These are phyloP conservation scores for Tribonema minus DNA, from an alignment of 108 stramenopile species.

Conservation along the genomic window DNA sequence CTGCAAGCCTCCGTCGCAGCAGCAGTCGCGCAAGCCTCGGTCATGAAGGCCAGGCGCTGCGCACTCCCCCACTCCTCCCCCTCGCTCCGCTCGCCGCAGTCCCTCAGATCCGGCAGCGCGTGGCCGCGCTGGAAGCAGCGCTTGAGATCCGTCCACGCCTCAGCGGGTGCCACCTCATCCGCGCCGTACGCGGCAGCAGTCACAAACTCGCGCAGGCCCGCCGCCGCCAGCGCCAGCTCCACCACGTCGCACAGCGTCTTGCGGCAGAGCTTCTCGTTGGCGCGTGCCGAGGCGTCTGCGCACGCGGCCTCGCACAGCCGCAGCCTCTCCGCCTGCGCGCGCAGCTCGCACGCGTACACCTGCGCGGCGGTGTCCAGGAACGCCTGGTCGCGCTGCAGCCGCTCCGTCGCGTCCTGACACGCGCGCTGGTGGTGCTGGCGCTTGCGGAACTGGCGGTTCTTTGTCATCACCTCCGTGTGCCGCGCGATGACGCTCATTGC, in stretches of 20 bases:
- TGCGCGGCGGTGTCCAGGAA: conserved; percentile 7
- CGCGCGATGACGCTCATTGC: neutral
- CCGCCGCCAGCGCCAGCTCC: conserved; percentile 14
- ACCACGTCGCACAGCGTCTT: conserved; percentile 11
- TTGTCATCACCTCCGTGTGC: conserved; percentile 33
- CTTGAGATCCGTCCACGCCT: no score
- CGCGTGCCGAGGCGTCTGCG: neutral
- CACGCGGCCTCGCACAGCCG: neutral
- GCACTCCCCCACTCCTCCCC: no score
- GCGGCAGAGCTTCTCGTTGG: conserved; percentile 30
- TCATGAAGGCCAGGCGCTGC: no score
- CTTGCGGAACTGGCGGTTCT: conserved; percentile 19
- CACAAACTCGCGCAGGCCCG: neutral
- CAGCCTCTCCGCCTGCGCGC: conserved; percentile 6
- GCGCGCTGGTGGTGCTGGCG: conserved; percentile 12
- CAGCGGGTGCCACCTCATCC: no score
- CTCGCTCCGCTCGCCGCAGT: no score
- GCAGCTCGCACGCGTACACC: conserved; percentile 8
- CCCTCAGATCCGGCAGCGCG: no score
- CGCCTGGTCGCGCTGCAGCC: conserved; percentile 34
- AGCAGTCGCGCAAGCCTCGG: no score
- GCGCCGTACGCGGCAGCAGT: no score
- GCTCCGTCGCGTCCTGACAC: conserved; percentile 15
- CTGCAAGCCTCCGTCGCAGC: no score
- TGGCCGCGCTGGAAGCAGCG: no score